Percentiles rank a stretch among this genome's conserved stretches.
phyloP scores from a whole-genome alignment of 2,329 filamentous ascomycete species.

The Apiospora saccharicola region DNA sequence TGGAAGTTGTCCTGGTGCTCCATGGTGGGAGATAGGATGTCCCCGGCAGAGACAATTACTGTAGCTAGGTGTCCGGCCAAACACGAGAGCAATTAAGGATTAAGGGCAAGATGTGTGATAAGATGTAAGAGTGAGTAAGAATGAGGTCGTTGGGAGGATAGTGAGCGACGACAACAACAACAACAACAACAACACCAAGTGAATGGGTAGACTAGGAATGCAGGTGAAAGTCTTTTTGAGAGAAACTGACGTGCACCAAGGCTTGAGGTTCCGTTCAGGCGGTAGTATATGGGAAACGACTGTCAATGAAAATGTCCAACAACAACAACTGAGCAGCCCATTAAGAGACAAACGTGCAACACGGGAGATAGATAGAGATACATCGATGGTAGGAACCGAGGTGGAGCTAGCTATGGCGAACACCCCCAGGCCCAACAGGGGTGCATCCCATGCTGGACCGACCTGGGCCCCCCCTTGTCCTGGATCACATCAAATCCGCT shows the following conservation, averaged over 20 bases:
- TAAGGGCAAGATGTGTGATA: neutral
- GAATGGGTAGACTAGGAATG: conserved; percentile 2
- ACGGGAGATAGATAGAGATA: conserved; percentile 6
- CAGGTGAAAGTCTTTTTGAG: neutral
- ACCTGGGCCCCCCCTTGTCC: conserved; percentile 6
- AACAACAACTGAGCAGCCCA: neutral
- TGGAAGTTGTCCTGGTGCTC: conserved; percentile 12
- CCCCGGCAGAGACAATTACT: neutral
- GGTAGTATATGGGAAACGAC: too few species aligned
- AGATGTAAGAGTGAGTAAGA: conserved; percentile 3
- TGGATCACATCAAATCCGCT: neutral
- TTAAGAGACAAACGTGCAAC: neutral
- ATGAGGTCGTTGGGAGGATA: conserved; percentile 1
- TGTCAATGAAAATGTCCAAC: neutral
- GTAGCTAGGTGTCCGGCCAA: neutral
- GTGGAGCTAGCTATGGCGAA: conserved; percentile 21
- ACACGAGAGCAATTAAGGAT: neutral
- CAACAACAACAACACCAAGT: conserved; percentile 7
- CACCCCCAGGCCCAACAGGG: conserved; percentile 3
- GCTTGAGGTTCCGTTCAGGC: neutral
- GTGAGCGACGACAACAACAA: neutral
- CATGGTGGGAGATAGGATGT: neutral
- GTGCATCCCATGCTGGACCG: neutral
- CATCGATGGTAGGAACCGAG: neutral
- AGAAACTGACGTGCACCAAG: neutral